These are phyloP conservation scores for Capsicum rhomboideum DNA, from an alignment of 257 asterid genomes.

Conservation along the genomic window DNA sequence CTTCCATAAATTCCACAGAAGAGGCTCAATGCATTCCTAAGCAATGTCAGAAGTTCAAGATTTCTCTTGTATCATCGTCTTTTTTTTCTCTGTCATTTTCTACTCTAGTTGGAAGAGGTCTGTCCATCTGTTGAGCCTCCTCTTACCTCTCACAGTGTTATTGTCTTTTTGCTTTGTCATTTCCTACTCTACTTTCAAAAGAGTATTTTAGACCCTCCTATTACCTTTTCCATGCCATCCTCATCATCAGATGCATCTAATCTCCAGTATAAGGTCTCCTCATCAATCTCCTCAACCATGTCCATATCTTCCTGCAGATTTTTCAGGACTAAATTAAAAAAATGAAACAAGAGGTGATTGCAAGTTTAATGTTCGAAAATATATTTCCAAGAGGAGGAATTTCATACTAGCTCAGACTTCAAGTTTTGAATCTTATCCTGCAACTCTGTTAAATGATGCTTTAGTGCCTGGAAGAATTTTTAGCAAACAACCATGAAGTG, in stretches of 20 bases:
- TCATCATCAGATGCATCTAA: conserved; percentile 26
- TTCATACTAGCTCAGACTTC: conserved; percentile 54
- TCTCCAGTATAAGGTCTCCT: conserved; percentile 25
- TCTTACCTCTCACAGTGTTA: neutral
- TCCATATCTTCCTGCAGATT: conserved; percentile 49
- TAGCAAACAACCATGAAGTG: neutral
- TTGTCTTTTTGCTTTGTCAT: neutral
- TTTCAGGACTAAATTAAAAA: neutral
- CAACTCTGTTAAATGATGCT: conserved; percentile 64
- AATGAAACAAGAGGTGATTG: neutral
- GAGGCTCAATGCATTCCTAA: neutral
- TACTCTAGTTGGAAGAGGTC: neutral
- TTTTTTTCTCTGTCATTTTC: neutral
- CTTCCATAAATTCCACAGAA: neutral
- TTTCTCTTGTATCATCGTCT: neutral
- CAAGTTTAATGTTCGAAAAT: neutral
- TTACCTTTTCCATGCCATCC: conserved; percentile 23
- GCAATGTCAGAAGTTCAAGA: neutral
- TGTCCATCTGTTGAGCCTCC: neutral
- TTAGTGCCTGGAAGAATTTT: conserved; percentile 52
- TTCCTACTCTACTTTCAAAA: neutral
- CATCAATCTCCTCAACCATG: conserved; percentile 26
- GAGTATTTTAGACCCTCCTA: neutral
- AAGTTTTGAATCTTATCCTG: conserved; percentile 55
- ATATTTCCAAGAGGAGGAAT: neutral